phyloP scores from a whole-genome alignment of 1,284 basidiomycete species.

The Apiotrichum akiyoshidainum region DNA sequence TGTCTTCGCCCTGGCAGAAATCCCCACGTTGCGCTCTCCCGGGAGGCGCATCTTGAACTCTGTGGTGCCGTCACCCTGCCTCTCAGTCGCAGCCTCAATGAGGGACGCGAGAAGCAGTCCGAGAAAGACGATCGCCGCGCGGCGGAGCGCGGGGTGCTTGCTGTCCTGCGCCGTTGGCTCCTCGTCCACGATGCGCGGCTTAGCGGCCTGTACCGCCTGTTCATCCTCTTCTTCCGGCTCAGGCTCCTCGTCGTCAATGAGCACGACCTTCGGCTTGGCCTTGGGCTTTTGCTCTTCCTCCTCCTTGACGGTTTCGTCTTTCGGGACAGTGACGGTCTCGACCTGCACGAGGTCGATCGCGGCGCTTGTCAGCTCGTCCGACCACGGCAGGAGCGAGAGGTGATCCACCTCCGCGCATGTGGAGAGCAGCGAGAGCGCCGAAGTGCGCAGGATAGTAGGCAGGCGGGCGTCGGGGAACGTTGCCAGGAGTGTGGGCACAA shows the following conservation, averaged over 20 bases:
- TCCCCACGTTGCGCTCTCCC: not conserved
- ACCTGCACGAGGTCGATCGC: slow-evolving; percentile 76
- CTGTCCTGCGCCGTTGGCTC: slow-evolving; percentile 58
- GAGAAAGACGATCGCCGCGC: slow-evolving; percentile 76
- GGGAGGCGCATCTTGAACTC: slow-evolving; percentile 24
- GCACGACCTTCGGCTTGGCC: slow-evolving; percentile 17
- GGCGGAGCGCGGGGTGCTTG: slow-evolving; percentile 72
- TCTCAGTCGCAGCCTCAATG: slow-evolving; percentile 12
- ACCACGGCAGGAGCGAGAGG: slow-evolving; percentile 63
- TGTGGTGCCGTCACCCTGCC: not conserved
- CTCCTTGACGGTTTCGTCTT: slow-evolving; percentile 1
- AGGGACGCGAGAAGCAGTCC: slow-evolving; percentile 60
- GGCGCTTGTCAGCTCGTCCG: slow-evolving; percentile 60
- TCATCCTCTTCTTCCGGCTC: slow-evolving; percentile 21
- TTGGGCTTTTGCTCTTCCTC: slow-evolving; percentile 1
- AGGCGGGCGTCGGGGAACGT: slow-evolving; percentile 60
- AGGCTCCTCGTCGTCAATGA: slow-evolving; percentile 22
- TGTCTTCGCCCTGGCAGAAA: not conserved
- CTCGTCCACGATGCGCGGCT: slow-evolving; percentile 52
- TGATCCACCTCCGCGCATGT: slow-evolving; percentile 66
- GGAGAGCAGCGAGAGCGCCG: slow-evolving; percentile 75
- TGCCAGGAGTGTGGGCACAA: slow-evolving; percentile 68
- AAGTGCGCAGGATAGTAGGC: slow-evolving; percentile 72
- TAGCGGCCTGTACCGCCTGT: slow-evolving; percentile 9
- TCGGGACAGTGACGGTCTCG: slow-evolving; percentile 56